Percentiles rank a stretch among this genome's conserved stretches.
phyloP scores from a whole-genome alignment of 1,284 basidiomycete genomes.

The Moniliophthora roreri region DNA sequence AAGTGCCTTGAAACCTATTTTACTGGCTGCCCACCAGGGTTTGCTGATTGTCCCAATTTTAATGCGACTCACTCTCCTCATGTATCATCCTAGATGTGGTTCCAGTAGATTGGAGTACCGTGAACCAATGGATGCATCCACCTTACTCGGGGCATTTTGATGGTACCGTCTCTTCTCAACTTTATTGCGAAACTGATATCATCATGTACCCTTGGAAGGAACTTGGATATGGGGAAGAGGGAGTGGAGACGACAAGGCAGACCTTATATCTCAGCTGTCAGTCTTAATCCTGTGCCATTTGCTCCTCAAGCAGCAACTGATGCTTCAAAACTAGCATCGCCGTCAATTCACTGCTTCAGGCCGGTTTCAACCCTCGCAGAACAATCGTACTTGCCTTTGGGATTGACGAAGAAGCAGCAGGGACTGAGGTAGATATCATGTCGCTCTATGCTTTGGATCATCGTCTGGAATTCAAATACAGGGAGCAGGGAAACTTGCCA shows the following conservation, averaged over 20 bases:
- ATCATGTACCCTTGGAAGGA: slow-evolving; percentile 31
- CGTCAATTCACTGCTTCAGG: slow-evolving; percentile 41
- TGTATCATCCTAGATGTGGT: slow-evolving; percentile 46
- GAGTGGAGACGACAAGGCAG: slow-evolving; percentile 61
- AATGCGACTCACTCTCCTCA: neutral
- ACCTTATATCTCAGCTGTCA: slow-evolving; percentile 56
- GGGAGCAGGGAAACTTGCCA: slow-evolving; percentile 42
- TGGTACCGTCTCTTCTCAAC: slow-evolving; percentile 26
- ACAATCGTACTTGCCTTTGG: slow-evolving; percentile 55
- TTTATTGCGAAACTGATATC: too few species aligned
- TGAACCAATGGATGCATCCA: slow-evolving; percentile 49
- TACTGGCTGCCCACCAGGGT: slow-evolving; percentile 53
- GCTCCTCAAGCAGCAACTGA: neutral
- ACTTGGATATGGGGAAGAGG: slow-evolving; percentile 65
- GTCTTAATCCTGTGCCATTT: slow-evolving; percentile 18
- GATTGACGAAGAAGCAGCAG: slow-evolving; percentile 59
- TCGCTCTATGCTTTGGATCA: neutral
- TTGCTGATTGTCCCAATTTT: slow-evolving; percentile 34
- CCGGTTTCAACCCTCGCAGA: slow-evolving; percentile 42
- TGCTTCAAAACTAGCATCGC: slow-evolving; percentile 25
- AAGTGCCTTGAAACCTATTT: slow-evolving; percentile 52
- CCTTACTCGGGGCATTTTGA: slow-evolving; percentile 52
- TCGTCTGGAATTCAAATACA: slow-evolving; percentile 9
- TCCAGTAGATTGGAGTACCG: slow-evolving; percentile 53
- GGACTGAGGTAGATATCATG: slow-evolving; percentile 25